Percentiles rank a stretch among this genome's conserved stretches.
Conservation (phyloP, 2,329 filamentous ascomycete genomes). For the Zelopaecilomyces penicillatus region DNA sequence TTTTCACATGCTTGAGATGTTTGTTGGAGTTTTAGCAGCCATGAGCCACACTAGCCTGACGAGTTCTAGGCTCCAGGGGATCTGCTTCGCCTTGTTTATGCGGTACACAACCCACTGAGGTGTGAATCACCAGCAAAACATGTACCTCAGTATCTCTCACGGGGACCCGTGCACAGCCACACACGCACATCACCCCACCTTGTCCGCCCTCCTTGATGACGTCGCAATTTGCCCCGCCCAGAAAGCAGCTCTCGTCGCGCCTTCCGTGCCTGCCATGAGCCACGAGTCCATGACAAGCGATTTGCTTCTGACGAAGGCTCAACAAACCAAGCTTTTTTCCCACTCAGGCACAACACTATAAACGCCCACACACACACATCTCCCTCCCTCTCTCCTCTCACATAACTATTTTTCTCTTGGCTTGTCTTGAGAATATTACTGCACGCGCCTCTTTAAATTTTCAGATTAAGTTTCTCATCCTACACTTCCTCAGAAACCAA, state of each 20-base stretch:
- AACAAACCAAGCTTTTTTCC: constrained; percentile 1
- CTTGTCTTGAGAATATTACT: too few species aligned
- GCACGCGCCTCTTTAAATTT: too few species aligned
- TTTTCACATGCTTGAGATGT: too few species aligned
- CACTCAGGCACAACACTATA: constrained; percentile 3
- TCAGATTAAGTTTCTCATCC: too few species aligned
- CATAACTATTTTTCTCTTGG: neutral
- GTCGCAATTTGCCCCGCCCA: constrained; percentile 10
- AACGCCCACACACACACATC: neutral
- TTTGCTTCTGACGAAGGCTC: too few species aligned
- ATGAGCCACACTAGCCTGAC: too few species aligned
- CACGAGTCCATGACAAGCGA: constrained; percentile 5
- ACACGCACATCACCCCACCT: neutral
- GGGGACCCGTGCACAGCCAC: constrained; percentile 4
- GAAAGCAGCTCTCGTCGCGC: neutral
- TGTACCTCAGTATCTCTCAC: too few species aligned
- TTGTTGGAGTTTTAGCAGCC: too few species aligned
- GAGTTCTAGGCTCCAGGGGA: too few species aligned
- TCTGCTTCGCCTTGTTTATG: too few species aligned
- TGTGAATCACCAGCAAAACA: too few species aligned
- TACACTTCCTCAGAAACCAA: constrained; percentile 3
- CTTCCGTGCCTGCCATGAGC: constrained; percentile 1
- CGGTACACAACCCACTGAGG: too few species aligned
- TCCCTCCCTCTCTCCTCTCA: neutral
- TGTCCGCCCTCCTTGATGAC: constrained; percentile 8